Conservation (phyloP, 495 filamentous ascomycete genomes). For the Trichoderma gamsii region DNA sequence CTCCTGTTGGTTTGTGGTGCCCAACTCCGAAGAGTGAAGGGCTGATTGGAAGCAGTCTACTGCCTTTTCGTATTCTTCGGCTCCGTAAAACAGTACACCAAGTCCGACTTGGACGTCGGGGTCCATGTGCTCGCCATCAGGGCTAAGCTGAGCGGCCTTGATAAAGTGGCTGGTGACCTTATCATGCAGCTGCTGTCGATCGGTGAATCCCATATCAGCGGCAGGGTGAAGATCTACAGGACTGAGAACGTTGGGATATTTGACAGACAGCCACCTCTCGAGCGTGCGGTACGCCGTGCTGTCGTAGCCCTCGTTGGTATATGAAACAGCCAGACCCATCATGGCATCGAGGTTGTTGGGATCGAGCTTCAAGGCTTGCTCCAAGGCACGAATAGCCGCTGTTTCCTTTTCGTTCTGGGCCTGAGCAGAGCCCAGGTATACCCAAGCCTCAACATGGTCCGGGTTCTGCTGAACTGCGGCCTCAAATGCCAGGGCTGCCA, state of each 20-base stretch:
- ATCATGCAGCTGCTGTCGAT: constrained; percentile 83
- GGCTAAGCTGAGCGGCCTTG: constrained; percentile 81
- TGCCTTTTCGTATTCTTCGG: constrained; percentile 95
- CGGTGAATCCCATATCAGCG: constrained; percentile 81
- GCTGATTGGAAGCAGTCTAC: constrained; percentile 97
- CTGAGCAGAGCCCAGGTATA: constrained; percentile 80
- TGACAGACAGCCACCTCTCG: constrained; percentile 90
- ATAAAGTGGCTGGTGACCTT: constrained; percentile 88
- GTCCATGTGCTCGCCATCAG: constrained; percentile 82
- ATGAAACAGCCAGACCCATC: constrained; percentile 95
- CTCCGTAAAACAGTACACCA: constrained; percentile 95
- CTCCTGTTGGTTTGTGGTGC: constrained; percentile 63
- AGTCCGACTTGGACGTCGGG: constrained; percentile 97
- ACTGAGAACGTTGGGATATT: constrained; percentile 76
- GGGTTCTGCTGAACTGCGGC: constrained; percentile 87
- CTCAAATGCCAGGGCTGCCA: constrained; percentile 95
- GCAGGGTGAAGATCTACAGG: constrained; percentile 60
- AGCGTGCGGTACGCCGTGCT: constrained; percentile 92
- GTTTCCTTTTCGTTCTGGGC: constrained; percentile 98
- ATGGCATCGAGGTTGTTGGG: constrained; percentile 79
- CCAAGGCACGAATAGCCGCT: constrained; percentile 94
- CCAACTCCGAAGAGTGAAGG: constrained; percentile 72
- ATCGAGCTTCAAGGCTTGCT: constrained; percentile 84
- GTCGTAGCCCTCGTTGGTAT: constrained; percentile 98
- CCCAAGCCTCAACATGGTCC: constrained; percentile 86